These are phyloP conservation scores for Daedaleopsis sinensis DNA, from an alignment of 768 basidiomycete genomes.

Conservation along the genomic window DNA sequence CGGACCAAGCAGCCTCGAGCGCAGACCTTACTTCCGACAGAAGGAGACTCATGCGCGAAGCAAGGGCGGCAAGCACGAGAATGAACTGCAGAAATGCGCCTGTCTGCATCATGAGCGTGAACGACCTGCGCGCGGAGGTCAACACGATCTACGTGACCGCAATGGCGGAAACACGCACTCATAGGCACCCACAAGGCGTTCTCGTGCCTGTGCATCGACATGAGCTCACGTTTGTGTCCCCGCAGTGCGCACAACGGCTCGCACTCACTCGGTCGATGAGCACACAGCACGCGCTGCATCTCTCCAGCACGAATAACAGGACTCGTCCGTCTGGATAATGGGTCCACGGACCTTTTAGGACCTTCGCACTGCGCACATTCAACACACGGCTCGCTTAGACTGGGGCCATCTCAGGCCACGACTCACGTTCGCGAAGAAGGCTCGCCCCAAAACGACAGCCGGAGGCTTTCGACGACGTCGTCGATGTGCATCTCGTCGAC, in stretches of 20 bases:
- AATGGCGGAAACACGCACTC: slow-evolving; percentile 39
- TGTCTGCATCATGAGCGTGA: slow-evolving; percentile 65
- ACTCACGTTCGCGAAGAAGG: slow-evolving; percentile 41
- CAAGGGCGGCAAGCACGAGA: slow-evolving; percentile 62
- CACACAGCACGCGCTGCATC: slow-evolving; percentile 36
- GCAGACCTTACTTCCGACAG: slow-evolving; percentile 46
- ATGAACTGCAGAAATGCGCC: slow-evolving; percentile 74
- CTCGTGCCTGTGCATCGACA: slow-evolving; percentile 43
- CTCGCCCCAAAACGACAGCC: slow-evolving; percentile 54
- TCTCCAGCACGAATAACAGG: slow-evolving; percentile 39
- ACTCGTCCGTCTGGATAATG: slow-evolving; percentile 49
- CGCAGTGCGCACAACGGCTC: neutral
- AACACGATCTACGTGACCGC: neutral
- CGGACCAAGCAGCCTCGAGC: slow-evolving; percentile 33
- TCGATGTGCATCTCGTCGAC: slow-evolving; percentile 30
- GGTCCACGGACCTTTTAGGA: slow-evolving; percentile 66
- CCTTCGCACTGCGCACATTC: slow-evolving; percentile 44
- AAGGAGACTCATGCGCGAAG: slow-evolving; percentile 56
- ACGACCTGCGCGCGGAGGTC: slow-evolving; percentile 45
- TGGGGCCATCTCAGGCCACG: neutral
- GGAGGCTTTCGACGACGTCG: slow-evolving; percentile 37
- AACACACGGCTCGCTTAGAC: neutral
- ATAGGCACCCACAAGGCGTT: slow-evolving; percentile 53
- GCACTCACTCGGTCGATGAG: slow-evolving; percentile 52
- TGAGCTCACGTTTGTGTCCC: neutral